Conservation (phyloP, 169 alveolate species). For the Cryptosporidium xiaoi region DNA sequence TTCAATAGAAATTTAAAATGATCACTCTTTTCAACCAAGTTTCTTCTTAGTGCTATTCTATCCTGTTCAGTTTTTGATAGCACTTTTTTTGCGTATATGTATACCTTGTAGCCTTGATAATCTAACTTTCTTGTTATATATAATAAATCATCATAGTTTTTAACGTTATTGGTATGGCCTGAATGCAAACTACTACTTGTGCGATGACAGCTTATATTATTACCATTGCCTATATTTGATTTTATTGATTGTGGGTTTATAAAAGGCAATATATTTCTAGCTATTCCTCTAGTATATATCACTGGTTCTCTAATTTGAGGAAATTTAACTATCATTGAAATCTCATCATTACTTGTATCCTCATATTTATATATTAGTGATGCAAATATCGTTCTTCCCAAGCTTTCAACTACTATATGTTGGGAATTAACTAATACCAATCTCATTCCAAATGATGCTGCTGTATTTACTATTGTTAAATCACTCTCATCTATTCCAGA, state of each 20-base stretch:
- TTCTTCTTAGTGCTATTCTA: conserved; percentile 9
- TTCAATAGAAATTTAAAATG: conserved; percentile 46
- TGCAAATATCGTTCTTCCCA: conserved; percentile 63
- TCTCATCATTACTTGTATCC: conserved; percentile 32
- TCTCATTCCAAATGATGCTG: conserved; percentile 73
- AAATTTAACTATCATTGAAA: conserved; percentile 60
- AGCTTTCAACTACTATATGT: conserved; percentile 54
- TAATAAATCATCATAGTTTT: conserved; percentile 25
- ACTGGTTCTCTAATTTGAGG: conserved; percentile 20
- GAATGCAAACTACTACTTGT: neutral
- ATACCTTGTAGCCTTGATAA: conserved; percentile 55
- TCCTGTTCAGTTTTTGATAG: conserved; percentile 10
- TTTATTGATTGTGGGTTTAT: conserved; percentile 18
- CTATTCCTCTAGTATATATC: conserved; percentile 50
- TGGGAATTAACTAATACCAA: conserved; percentile 57
- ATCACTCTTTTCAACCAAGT: conserved; percentile 2
- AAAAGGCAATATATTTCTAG: conserved; percentile 40
- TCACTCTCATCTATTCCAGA: conserved; percentile 65
- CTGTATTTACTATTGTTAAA: conserved; percentile 62
- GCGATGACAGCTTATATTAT: neutral
- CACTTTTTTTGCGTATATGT: conserved; percentile 45
- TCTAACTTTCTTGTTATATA: conserved; percentile 27
- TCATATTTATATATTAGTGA: conserved; percentile 51
- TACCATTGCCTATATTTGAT: neutral
- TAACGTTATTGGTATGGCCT: neutral